Evolutionary conservation across 2,329 filamentous ascomycete species (phyloP).

Genomic region (Cephalotrichum gorgonifer): DNA sequence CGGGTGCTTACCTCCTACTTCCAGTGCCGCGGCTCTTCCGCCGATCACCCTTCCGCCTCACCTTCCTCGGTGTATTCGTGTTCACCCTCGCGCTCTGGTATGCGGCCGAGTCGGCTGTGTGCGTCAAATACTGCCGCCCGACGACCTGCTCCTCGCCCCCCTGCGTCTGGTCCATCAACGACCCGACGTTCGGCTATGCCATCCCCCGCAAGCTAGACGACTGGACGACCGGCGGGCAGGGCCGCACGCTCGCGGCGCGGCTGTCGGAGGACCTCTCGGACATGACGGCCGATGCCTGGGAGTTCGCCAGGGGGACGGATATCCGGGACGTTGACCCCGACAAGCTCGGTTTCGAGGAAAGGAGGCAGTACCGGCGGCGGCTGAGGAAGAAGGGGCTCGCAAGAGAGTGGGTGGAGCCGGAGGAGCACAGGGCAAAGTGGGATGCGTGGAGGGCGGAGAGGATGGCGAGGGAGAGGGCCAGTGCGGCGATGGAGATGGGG

Average conservation of each 20-base stretch:
- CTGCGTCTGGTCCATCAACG: slow-evolving; percentile 46
- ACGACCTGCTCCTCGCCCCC: slow-evolving; percentile 32
- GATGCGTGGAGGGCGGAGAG: slow-evolving; percentile 32
- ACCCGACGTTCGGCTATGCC: slow-evolving; percentile 50
- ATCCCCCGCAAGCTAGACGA: slow-evolving; percentile 53
- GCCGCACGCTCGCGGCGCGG: slow-evolving; percentile 26
- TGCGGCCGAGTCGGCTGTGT: slow-evolving; percentile 41
- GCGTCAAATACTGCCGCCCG: slow-evolving; percentile 42
- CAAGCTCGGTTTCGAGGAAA: slow-evolving; percentile 33
- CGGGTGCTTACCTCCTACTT: slow-evolving; percentile 27
- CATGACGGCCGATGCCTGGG: slow-evolving; percentile 34
- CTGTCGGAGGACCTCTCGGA: slow-evolving; percentile 34
- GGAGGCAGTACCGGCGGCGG: slow-evolving; percentile 37
- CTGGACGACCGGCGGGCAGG: slow-evolving; percentile 44
- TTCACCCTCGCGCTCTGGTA: slow-evolving; percentile 41
- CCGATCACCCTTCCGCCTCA: slow-evolving; percentile 34
- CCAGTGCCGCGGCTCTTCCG: slow-evolving; percentile 37
- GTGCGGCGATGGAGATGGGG: slow-evolving; percentile 27
- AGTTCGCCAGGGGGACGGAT: slow-evolving; percentile 32
- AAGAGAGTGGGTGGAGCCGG: slow-evolving; percentile 22
- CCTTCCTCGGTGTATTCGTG: slow-evolving; percentile 34
- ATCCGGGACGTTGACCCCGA: slow-evolving; percentile 31
- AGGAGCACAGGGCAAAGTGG: slow-evolving; percentile 31
- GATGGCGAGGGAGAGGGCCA: slow-evolving; percentile 26
- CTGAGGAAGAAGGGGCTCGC: slow-evolving; percentile 35